Evolutionary conservation across 257 asterid species (phyloP).

Genomic region (Scutellaria minor): DNA sequence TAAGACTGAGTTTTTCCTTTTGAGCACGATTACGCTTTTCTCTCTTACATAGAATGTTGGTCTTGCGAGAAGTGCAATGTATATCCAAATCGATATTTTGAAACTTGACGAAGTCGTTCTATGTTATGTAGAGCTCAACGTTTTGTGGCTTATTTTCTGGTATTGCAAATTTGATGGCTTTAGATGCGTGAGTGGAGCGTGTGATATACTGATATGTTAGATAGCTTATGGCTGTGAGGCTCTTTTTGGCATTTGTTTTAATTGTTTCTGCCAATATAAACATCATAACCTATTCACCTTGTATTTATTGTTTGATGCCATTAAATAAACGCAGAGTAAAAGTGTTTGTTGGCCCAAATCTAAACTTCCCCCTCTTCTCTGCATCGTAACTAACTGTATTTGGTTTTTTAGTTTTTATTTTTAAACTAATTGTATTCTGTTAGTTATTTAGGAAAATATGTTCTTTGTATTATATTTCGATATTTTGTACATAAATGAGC

Average conservation of each 20-base stretch:
- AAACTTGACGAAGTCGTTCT: background rate
- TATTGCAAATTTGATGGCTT: background rate
- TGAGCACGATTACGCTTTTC: constrained; percentile 1
- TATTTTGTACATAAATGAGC: too few species aligned
- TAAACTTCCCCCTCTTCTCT: too few species aligned
- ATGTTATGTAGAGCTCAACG: constrained; percentile 14
- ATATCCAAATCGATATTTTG: constrained; percentile 19
- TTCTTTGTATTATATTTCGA: too few species aligned
- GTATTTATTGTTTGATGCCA: too few species aligned
- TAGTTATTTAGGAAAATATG: too few species aligned
- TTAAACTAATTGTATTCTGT: too few species aligned
- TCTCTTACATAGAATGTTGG: constrained; percentile 25
- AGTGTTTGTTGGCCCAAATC: too few species aligned
- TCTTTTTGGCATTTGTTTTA: background rate
- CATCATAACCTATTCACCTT: background rate
- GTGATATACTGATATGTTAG: too few species aligned
- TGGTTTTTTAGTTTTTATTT: too few species aligned
- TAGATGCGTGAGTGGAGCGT: background rate
- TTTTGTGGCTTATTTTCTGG: constrained; percentile 4
- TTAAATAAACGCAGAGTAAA: too few species aligned
- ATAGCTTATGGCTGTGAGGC: background rate
- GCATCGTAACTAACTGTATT: too few species aligned
- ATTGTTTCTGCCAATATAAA: background rate
- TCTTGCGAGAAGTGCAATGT: constrained; percentile 15
- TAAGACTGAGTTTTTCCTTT: background rate